Conservation (phyloP, 2,329 filamentous ascomycete genomes). For the Aspergillus tanneri region DNA sequence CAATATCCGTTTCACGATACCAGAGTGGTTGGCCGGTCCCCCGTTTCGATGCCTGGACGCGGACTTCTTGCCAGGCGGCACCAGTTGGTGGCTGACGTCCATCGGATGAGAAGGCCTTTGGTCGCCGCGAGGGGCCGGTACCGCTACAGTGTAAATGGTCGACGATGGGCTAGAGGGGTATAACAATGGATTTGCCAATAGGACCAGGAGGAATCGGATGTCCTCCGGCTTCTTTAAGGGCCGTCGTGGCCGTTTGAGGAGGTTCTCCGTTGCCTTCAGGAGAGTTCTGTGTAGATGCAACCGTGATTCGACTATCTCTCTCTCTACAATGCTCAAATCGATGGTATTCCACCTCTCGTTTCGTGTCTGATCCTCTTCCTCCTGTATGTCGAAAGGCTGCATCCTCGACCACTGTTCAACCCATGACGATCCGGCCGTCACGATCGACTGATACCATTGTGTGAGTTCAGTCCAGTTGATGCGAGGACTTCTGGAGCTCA, state of each 20-base stretch:
- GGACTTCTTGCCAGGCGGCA: conserved; percentile 16
- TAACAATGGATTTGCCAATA: conserved; percentile 76
- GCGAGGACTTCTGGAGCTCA: conserved; percentile 62
- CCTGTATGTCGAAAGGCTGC: conserved; percentile 34
- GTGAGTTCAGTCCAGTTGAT: conserved; percentile 72
- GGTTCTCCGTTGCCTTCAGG: conserved; percentile 73
- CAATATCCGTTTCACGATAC: conserved; percentile 79
- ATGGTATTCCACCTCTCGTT: conserved; percentile 43
- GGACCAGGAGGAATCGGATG: conserved; percentile 72
- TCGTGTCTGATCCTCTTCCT: conserved; percentile 22
- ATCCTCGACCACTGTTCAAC: conserved; percentile 58
- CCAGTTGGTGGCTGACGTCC: conserved; percentile 18
- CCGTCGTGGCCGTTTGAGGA: conserved; percentile 76
- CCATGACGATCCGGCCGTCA: conserved; percentile 70
- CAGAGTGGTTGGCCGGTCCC: conserved; percentile 68
- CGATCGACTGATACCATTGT: conserved; percentile 71
- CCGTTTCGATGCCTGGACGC: conserved; percentile 25
- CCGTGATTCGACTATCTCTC: conserved; percentile 60
- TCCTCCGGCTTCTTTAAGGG: conserved; percentile 67
- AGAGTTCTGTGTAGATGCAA: conserved; percentile 67
- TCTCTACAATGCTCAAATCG: conserved; percentile 50
- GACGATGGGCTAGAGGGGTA: conserved; percentile 45
- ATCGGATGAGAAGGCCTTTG: conserved; percentile 32
- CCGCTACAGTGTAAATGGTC: conserved; percentile 13
- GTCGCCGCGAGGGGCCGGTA: conserved; percentile 23